Evolutionary conservation across 106 monocot genomes (phyloP).

Genomic region (Apostasia ramifera): DNA sequence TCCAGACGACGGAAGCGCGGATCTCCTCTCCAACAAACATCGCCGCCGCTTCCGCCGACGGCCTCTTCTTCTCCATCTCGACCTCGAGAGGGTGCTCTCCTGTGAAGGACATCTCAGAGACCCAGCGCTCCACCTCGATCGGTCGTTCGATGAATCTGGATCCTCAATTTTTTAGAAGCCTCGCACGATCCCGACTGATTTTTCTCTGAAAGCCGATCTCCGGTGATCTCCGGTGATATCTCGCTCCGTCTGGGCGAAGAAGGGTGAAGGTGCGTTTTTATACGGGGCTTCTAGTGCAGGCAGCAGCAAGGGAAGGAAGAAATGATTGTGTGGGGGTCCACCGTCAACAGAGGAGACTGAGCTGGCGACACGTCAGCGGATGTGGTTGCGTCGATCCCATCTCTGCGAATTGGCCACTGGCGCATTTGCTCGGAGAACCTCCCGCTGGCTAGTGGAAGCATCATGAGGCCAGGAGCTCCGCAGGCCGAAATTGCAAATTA

Average conservation of each 20-base stretch:
- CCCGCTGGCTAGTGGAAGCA: too few relatives aligned
- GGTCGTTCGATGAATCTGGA: too few relatives aligned
- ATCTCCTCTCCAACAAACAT: not conserved
- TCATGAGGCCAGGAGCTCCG: too few relatives aligned
- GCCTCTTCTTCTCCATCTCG: not conserved
- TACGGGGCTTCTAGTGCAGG: not conserved
- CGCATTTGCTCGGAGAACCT: too few relatives aligned
- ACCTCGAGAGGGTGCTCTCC: not conserved
- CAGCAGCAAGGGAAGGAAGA: not conserved
- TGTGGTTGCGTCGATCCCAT: not conserved
- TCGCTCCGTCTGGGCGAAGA: too few relatives aligned
- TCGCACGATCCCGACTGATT: not conserved
- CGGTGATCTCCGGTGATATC: not conserved
- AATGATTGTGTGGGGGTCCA: not conserved
- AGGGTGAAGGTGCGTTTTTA: not conserved
- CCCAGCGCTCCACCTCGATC: not conserved
- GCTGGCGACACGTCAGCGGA: not conserved
- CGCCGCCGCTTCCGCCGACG: not conserved
- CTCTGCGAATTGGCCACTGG: too few relatives aligned
- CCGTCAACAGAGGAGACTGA: not conserved
- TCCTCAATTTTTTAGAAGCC: not conserved
- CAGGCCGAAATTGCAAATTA: too few relatives aligned
- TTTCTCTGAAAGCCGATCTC: not conserved
- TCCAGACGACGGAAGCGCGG: not conserved
- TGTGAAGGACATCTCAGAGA: not conserved